Evolutionary conservation across 495 filamentous ascomycete species (phyloP), one percentile per base, ranked within the genome.

Genomic region (Tuber melanosporum): DNA sequence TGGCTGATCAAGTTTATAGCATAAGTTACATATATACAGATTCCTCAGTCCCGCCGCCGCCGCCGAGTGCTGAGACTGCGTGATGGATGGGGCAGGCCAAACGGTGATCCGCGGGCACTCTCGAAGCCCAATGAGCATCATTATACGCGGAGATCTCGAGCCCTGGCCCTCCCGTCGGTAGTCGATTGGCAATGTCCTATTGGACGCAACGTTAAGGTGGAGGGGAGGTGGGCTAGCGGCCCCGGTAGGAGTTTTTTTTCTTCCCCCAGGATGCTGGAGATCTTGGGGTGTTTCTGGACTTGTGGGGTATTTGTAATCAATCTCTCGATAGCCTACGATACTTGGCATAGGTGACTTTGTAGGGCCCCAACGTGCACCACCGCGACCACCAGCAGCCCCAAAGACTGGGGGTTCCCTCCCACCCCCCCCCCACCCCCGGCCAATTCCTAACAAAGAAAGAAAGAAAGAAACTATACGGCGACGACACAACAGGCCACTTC

Each of bases 331-430:
- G 26, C 12, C 4, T 66, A 32, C 1, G 32, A 32, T 32, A 15
- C 57, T 32, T 36, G 26, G 57, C 36, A 17, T 36, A 9, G 2
- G 57, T 36, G 14, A 36, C 57, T 66, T 66, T 5, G 26, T 75
- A 88, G 95, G 75, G 85, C 94, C 41, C 86, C 94, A 22, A 94
- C 92, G 80, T 89, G 89, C 75, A 91, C 93, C 49, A 85, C 91
- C 17, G 89, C 90, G 9, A 88, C 87, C 57, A 91, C 91, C 32
- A 90, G 89, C 36, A 94, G 94, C 83, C 93, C 93, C 4, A 94
- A 94, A 81, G 93, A 95, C 85, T 93, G 91, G 92, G 93, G 91
- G 79, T 41, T 85, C 49, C 9, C 26, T 22, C 26, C 39, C n/a
- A 22, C n/a, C n/a, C n/a, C n/a, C n/a, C n/a, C n/a, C n/a, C 71